Base-by-base conservation (phyloP, 257 asterid genomes). In the Solanum gandarillasii region DNA sequence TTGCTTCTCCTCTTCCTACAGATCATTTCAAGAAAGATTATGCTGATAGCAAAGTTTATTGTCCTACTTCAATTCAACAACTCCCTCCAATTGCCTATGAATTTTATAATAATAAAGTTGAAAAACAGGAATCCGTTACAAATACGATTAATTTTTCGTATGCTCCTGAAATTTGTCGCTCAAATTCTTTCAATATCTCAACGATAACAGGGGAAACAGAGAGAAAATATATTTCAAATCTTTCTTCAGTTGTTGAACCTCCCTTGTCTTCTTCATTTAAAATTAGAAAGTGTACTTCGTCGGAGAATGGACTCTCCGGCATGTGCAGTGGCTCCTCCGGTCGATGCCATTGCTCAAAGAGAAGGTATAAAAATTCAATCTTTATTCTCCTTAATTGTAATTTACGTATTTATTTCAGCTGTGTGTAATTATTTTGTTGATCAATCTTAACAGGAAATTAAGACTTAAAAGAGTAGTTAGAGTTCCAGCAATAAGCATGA, bases 401-500 rank as follows among this genome's bases (percentile, higher is more conserved):
- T 35, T 41, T 39, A 32, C 35, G 35, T 32, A 39, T 41, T 7
- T 16, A 83, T 39, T 58, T 60, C 48, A 31, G 32, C 23, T 7
- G 58, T 18, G 21, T 32, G 9, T 76, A 76, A 38, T 46, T 83
- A 12, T 16, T 78, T 68, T 13, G 3, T 76, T 43, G 7, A 35
- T 14, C 3, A 13, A 81, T 21, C 7, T 52, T 52, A 65, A 9
- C 90, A 96, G 99, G 90, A 96, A 93, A 84, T 75, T 84, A 88
- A 93, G 94, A 70, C 70, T 91, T 91, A 96, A 94, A 90, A 95
- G 93, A 88, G 96, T 93, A 76, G 86, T 91, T 12, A 93, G 93
- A 91, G 98, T 96, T 73, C 98, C 99, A 68, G 98, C 98, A 12
- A 96, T 95, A 62, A 96, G 99, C 92, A 91, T 94, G 98, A 96